Evolutionary conservation across 139 green algal species (phyloP).

Genomic region (Chlorella sp.): DNA sequence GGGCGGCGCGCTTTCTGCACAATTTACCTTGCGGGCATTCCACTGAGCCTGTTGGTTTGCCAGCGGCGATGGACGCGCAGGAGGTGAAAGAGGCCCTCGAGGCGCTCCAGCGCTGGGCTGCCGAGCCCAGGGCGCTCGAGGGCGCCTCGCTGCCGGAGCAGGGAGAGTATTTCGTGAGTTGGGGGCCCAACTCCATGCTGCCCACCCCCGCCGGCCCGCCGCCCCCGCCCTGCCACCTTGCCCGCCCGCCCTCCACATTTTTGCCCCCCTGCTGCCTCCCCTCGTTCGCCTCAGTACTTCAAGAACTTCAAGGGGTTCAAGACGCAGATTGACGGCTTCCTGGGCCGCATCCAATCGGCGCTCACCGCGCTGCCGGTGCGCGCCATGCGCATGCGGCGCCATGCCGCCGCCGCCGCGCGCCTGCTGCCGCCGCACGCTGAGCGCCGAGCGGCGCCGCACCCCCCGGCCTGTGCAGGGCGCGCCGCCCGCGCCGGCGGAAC

Average conservation of each 20-base stretch:
- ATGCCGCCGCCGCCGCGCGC: background rate
- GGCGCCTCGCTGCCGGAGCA: background rate
- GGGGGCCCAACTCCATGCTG: no score
- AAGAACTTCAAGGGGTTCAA: constrained; percentile 44
- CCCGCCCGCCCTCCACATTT: background rate
- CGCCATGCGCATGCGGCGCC: background rate
- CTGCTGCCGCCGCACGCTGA: background rate
- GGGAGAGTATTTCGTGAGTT: constrained; percentile 20
- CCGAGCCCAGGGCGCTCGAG: background rate
- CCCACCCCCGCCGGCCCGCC: no score
- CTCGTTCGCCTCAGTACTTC: constrained; percentile 59
- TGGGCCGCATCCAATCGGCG: constrained; percentile 20
- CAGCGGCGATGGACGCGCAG: no score
- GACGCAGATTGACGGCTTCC: constrained; percentile 6
- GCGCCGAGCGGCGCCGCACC: background rate
- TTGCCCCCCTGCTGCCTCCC: background rate
- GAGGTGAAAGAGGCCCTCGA: no score
- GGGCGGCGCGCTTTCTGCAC: no score
- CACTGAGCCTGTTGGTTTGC: no score
- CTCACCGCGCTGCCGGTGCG: constrained; percentile 20
- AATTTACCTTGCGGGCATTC: no score
- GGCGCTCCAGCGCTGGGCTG: background rate
- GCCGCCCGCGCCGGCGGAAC: background rate
- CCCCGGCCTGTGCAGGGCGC: background rate
- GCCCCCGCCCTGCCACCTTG: no score